These are phyloP conservation scores for Acer saccharum DNA, from an alignment of 345 rosid genomes.

Conservation along the genomic window DNA sequence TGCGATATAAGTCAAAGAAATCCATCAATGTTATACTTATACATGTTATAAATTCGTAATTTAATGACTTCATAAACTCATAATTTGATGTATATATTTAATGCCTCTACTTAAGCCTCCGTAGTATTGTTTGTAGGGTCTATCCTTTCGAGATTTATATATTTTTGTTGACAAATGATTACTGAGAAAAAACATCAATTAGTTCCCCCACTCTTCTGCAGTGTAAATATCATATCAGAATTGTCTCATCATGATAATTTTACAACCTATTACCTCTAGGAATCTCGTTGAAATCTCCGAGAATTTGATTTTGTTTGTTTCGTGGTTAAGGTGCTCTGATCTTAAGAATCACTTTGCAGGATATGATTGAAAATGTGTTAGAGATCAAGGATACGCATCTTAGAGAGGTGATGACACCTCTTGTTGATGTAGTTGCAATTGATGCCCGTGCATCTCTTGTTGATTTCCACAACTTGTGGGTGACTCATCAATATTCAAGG, in stretches of 20 bases:
- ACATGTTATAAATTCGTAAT: neutral
- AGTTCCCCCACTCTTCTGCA: no score
- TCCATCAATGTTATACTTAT: neutral
- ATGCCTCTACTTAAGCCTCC: neutral
- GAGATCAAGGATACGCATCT: slow-evolving; percentile 98
- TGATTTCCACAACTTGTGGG: slow-evolving; percentile 88
- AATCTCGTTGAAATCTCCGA: neutral
- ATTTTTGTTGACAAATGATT: neutral
- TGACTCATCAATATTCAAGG: slow-evolving; percentile 99
- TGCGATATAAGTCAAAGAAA: neutral
- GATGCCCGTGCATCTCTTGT: slow-evolving; percentile 79
- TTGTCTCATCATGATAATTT: neutral
- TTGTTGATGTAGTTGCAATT: slow-evolving; percentile 97
- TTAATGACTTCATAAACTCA: no score
- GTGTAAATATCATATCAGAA: no score
- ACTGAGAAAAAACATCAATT: no score
- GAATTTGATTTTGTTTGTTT: neutral
- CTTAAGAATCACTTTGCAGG: slow-evolving; percentile 49
- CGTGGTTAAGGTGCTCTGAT: slow-evolving; percentile 23
- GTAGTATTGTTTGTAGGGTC: neutral
- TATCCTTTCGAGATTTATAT: neutral
- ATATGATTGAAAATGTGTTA: slow-evolving; percentile 98
- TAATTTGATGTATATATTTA: neutral
- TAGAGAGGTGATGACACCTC: slow-evolving; percentile 99
- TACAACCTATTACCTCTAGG: neutral